Evolutionary conservation across 208 protist species (phyloP).

Genomic region (Acanthamoeba castellanii): DNA sequence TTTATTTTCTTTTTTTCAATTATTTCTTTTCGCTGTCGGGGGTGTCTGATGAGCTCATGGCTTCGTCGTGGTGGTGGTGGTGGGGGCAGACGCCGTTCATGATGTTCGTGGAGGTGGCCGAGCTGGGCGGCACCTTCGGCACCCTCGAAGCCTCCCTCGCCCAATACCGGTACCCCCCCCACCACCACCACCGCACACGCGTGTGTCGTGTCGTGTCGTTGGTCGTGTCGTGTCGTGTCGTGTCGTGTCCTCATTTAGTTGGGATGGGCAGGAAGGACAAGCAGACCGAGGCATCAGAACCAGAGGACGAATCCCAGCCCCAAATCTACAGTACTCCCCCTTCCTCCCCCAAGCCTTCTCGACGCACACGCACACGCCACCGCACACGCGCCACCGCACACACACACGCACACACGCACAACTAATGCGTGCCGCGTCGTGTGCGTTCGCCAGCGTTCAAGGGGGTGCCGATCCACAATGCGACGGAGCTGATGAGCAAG

Average conservation of each 20-base stretch:
- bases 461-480: neutral
- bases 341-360: neutral
- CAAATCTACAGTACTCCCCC: no score
- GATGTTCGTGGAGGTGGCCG: slow-evolving; percentile 1
- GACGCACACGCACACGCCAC: neutral
- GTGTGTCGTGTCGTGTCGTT: no score
- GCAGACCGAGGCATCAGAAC: neutral
- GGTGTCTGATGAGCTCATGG: no score
- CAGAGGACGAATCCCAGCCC: neutral
- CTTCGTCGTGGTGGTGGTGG: no score
- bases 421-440: neutral
- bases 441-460: neutral
- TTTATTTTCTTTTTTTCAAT: no score
- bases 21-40: no score
- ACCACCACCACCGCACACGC: neutral
- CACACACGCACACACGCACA: neutral
- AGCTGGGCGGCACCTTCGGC: neutral
- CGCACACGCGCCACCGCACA: no score
- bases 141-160: neutral
- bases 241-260: no score
- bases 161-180: neutral
- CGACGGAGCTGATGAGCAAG: slow-evolving; percentile 11
- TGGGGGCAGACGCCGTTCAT: slow-evolving; percentile 6
- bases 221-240: no score
- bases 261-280: neutral